A percentile compares a stretch with the other conserved stretches of the same genome.
Evolutionary conservation across 2,329 filamentous ascomycete species (phyloP).

Genomic region (Proliferodiscus dingleyae): DNA sequence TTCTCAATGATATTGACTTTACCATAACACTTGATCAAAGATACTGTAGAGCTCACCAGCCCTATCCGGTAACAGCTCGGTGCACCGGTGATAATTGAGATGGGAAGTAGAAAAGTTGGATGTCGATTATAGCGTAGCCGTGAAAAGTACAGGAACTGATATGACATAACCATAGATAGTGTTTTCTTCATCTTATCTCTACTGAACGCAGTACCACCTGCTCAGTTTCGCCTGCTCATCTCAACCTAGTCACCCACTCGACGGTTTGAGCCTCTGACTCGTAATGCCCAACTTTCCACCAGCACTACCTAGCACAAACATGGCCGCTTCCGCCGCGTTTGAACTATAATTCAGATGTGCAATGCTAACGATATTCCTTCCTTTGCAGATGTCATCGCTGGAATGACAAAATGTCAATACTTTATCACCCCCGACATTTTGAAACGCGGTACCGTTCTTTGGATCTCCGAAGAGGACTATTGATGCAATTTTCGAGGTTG

Average conservation of each 20-base stretch:
- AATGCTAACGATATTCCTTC: constrained; percentile 10
- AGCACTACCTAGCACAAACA: constrained; percentile 21
- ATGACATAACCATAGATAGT: too few relatives aligned
- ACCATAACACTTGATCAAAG: too few relatives aligned
- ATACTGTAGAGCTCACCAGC: too few relatives aligned
- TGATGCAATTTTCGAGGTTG: constrained; percentile 17
- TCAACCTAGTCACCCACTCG: constrained; percentile 1
- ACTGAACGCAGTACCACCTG: too few relatives aligned
- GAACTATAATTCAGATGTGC: constrained; percentile 23
- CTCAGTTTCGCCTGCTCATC: too few relatives aligned
- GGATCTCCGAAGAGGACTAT: constrained; percentile 27
- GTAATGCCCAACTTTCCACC: constrained; percentile 22
- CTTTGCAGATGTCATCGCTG: constrained; percentile 24
- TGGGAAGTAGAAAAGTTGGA: too few relatives aligned
- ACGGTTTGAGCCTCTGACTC: constrained; percentile 16
- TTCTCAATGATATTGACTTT: too few relatives aligned
- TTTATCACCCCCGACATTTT: constrained; percentile 16
- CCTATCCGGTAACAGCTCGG: too few relatives aligned
- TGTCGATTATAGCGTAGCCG: too few relatives aligned
- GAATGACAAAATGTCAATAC: constrained; percentile 23
- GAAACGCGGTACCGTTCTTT: constrained; percentile 23
- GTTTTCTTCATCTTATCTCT: too few relatives aligned
- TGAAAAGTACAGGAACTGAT: too few relatives aligned
- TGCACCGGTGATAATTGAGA: too few relatives aligned
- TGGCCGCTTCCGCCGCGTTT: constrained; percentile 22